Conservation (phyloP, 371 early-diverging fungal species). For the Mucor irregularis region DNA sequence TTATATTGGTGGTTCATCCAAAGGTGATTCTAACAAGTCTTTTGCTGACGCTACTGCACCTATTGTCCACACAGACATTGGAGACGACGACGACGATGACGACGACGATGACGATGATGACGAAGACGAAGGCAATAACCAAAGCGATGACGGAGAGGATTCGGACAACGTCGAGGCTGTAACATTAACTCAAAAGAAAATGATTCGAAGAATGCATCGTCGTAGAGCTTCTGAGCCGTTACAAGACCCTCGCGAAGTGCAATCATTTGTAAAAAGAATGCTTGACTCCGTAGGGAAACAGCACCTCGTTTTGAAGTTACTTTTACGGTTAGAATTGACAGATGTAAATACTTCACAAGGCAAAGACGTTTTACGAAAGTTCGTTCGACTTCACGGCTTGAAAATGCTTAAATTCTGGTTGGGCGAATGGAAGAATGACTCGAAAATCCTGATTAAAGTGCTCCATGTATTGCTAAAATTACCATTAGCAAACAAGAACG, state of each 20-base stretch:
- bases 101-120: constrained; percentile 12
- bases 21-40: constrained; percentile 20
- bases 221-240: constrained; percentile 29
- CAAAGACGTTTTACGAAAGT: constrained; percentile 29
- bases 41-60: neutral
- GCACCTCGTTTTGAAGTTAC: constrained; percentile 46
- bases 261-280: constrained; percentile 65
- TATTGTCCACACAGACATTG: constrained; percentile 1
- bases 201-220: constrained; percentile 15
- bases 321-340: constrained; percentile 30
- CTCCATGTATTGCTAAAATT: constrained; percentile 21
- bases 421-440: constrained; percentile 41
- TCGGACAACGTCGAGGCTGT: constrained; percentile 16
- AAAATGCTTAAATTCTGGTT: constrained; percentile 43
- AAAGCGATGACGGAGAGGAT: constrained; percentile 39
- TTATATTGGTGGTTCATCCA: constrained; percentile 72
- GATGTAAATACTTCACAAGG: constrained; percentile 20
- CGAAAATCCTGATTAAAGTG: constrained; percentile 28
- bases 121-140: constrained; percentile 27
- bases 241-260: constrained; percentile 55
- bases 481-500: constrained; percentile 68
- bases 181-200: constrained; percentile 33
- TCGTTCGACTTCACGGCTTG: constrained; percentile 39
- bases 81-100: neutral
- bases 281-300: constrained; percentile 56